Conservation (phyloP, 768 basidiomycete genomes). For the Jaapia argillacea region DNA sequence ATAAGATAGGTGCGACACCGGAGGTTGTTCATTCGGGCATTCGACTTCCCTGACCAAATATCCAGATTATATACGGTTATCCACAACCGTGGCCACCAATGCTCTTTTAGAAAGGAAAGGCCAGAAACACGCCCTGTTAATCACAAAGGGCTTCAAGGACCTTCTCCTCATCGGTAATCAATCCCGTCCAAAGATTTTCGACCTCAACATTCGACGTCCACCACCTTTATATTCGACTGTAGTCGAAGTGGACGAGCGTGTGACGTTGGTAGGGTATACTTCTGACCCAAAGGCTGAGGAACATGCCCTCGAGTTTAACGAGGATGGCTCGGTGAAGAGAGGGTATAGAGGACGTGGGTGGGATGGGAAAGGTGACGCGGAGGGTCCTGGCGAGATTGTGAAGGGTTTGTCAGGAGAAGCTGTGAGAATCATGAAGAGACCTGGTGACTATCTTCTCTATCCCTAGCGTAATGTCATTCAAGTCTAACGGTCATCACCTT, state of each 20-base stretch:
- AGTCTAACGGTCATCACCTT: slow-evolving; percentile 1
- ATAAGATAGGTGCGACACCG: slow-evolving; percentile 59
- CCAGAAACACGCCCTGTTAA: slow-evolving; percentile 81
- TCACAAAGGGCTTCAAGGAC: slow-evolving; percentile 88
- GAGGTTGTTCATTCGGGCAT: not conserved
- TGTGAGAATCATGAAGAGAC: slow-evolving; percentile 69
- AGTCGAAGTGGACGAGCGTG: slow-evolving; percentile 80
- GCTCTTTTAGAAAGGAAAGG: slow-evolving; percentile 93
- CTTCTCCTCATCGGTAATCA: slow-evolving; percentile 92
- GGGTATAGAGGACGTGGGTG: slow-evolving; percentile 74
- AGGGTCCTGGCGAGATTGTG: slow-evolving; percentile 76
- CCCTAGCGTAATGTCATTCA: too few species aligned
- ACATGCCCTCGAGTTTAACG: slow-evolving; percentile 69
- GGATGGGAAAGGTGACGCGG: slow-evolving; percentile 59
- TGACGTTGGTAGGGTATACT: slow-evolving; percentile 89
- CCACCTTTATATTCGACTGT: slow-evolving; percentile 70
- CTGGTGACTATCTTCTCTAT: slow-evolving; percentile 32
- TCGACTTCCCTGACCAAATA: not conserved
- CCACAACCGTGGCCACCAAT: slow-evolving; percentile 94
- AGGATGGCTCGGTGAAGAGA: slow-evolving; percentile 51
- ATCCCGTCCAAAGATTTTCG: slow-evolving; percentile 90
- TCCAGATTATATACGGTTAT: slow-evolving; percentile 84
- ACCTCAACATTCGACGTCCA: slow-evolving; percentile 79
- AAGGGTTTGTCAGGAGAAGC: slow-evolving; percentile 83
- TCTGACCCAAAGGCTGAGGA: slow-evolving; percentile 77